Evolutionary conservation across 2,329 filamentous ascomycete species (phyloP), one percentile per base, ranked within the genome.

Genomic region (Colletotrichum sojae): DNA sequence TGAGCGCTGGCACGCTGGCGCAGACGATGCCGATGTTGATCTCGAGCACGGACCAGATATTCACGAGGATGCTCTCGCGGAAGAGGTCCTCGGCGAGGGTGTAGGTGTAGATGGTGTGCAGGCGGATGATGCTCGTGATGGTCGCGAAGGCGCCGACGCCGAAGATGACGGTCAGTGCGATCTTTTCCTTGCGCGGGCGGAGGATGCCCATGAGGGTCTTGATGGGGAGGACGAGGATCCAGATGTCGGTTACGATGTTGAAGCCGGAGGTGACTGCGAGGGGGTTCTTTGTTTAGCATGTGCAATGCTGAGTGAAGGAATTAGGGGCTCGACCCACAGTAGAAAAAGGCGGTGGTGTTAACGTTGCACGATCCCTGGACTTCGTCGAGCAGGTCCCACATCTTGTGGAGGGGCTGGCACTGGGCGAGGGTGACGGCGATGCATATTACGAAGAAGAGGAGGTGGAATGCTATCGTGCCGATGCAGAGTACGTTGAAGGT

Each of bases 1-100:
- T 86, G 6, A 88, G 77, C 0, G 85, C 84, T 0, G 85, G 84
- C 0, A 85, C 78, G 8, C 81, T 84, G 20, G 84, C 83, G 71
- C 85, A 87, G 36, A 83, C 75, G 45, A 88, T 83, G n/a, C 81
- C 84, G 6, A 82, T 76, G 63, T 84, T 86, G 67, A 86, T 77
- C 70, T 87, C 85, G 57, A 87, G 80, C 65, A 82, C 79, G 22
- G 80, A 82, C 82, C 84, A 85, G 13, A 85, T 65, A 49, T 83
- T 82, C 1, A 83, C 75, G 1, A 75, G 71, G 39, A 78, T 73
- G 20, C 75, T 75, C 48, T 82, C 75, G 12, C 73, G 75, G 63
- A 81, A 81, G 1, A 78, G 78, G 62, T 83, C 81, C 2, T 59
- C 60, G 6, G 81, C 74, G 16, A 76, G 60, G 10, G 80, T 82